Conservation (phyloP, 2,329 filamentous ascomycete species). For the Ambrosiella xylebori region DNA sequence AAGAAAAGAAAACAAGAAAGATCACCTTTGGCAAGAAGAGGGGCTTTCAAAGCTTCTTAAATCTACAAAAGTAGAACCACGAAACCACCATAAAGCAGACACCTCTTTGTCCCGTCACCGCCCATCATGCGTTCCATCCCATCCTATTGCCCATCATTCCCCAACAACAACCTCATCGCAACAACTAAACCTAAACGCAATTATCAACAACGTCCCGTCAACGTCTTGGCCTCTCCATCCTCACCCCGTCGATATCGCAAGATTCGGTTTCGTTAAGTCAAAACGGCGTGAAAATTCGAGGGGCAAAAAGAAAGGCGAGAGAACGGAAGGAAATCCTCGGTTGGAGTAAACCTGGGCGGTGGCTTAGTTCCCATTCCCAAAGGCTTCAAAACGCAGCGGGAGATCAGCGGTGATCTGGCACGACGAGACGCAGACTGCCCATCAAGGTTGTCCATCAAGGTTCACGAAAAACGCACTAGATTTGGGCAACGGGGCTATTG, state of each 20-base stretch:
- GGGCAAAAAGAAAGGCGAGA: background rate
- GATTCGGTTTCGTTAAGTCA: background rate
- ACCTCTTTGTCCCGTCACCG: background rate
- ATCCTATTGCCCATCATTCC: background rate
- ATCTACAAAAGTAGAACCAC: background rate
- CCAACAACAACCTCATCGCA: background rate
- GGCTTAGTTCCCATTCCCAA: background rate
- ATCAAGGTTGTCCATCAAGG: constrained; percentile 14
- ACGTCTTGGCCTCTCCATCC: too few species aligned
- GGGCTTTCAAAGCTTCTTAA: background rate
- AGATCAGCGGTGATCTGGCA: background rate
- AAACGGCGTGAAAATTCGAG: background rate
- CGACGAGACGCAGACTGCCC: constrained; percentile 2
- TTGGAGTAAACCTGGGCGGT: background rate
- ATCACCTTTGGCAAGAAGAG: background rate
- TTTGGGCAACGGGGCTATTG: background rate
- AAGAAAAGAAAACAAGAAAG: too few species aligned
- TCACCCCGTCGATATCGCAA: background rate
- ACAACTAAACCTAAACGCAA: background rate
- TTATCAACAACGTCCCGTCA: background rate
- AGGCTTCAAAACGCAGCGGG: background rate
- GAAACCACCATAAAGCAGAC: background rate
- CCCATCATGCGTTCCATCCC: background rate
- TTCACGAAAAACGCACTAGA: background rate
- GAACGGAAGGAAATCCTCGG: background rate